A percentile compares a stretch with the other conserved stretches of the same genome.
These are phyloP conservation scores for Xylaria sp. DNA, from an alignment of 2,329 filamentous ascomycete genomes.

Conservation along the genomic window DNA sequence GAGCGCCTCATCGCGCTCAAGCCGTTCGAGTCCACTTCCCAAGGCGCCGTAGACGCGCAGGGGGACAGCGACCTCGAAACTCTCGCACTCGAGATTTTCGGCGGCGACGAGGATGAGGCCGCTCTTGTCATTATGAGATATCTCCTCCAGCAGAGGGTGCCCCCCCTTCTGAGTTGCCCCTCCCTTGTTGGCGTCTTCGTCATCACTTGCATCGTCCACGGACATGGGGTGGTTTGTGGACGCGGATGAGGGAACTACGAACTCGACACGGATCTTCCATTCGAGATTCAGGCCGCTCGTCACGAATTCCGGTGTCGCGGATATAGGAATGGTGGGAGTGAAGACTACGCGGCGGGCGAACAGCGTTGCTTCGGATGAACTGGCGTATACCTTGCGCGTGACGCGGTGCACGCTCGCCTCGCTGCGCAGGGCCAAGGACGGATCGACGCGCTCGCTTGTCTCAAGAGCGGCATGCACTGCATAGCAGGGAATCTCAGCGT, in stretches of 20 bases:
- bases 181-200: constrained; percentile 39
- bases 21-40: constrained; percentile 64
- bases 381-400: constrained; percentile 82
- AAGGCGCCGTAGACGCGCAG: constrained; percentile 80
- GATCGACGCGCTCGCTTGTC: constrained; percentile 84
- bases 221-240: not conserved
- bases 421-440: constrained; percentile 82
- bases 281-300: constrained; percentile 88
- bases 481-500: constrained; percentile 83
- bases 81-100: constrained; percentile 83
- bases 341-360: constrained; percentile 84
- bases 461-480: constrained; percentile 86
- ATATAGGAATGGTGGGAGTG: constrained; percentile 81
- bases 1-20: constrained; percentile 64
- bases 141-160: constrained; percentile 76
- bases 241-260: constrained; percentile 75
- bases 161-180: constrained; percentile 33
- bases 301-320: constrained; percentile 88
- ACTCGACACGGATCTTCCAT: constrained; percentile 92
- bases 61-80: constrained; percentile 88
- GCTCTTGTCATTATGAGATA: constrained; percentile 81
- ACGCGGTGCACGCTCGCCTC: constrained; percentile 87
- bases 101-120: constrained; percentile 77
- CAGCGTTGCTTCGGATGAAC: constrained; percentile 82
- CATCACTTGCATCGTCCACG: constrained; percentile 16